Conservation (phyloP, 2,329 filamentous ascomycete species). For the Cladosporium sp. region DNA sequence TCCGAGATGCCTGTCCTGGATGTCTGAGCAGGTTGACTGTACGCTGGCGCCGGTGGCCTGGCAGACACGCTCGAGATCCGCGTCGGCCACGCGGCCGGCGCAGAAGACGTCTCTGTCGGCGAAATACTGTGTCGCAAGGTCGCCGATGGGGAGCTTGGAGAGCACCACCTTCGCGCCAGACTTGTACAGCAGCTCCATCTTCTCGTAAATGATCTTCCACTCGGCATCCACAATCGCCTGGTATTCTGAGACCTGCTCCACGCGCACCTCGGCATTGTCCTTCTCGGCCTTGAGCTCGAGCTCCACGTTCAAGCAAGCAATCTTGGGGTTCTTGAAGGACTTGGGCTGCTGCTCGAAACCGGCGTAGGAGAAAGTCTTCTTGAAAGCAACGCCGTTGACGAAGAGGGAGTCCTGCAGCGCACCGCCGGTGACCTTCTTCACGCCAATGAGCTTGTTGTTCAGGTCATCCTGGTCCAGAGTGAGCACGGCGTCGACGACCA, state of each 20-base stretch:
- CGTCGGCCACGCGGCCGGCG: constrained; percentile 82
- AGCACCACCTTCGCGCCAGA: constrained; percentile 96
- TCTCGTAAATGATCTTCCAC: constrained; percentile 99
- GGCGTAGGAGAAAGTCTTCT: constrained; percentile 99
- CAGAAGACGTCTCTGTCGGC: constrained; percentile 98
- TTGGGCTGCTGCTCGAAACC: constrained; percentile 99
- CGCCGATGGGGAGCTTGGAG: constrained; percentile 94
- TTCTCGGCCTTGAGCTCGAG: constrained; percentile 98
- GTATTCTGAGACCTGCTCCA: constrained; percentile 98
- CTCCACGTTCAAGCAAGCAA: constrained; percentile 96
- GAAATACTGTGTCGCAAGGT: constrained; percentile 91
- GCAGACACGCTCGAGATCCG: constrained; percentile 94
- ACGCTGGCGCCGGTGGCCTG: constrained; percentile 88
- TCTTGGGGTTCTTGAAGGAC: constrained; percentile 87
- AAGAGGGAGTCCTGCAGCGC: constrained; percentile 94
- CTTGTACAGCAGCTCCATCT: constrained; percentile 89
- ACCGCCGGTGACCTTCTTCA: constrained; percentile 97
- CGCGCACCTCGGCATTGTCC: constrained; percentile 96
- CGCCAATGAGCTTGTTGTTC: constrained; percentile 94
- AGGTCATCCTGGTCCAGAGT: constrained; percentile 94
- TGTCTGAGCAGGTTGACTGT: constrained; percentile 96
- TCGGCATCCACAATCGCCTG: constrained; percentile 98
- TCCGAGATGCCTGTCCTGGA: constrained; percentile 71
- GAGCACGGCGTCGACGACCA: constrained; percentile 96
- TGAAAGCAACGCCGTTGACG: constrained; percentile 97